Conservation (phyloP, 805 yeast species). For the Yamadazyma laniorum region DNA sequence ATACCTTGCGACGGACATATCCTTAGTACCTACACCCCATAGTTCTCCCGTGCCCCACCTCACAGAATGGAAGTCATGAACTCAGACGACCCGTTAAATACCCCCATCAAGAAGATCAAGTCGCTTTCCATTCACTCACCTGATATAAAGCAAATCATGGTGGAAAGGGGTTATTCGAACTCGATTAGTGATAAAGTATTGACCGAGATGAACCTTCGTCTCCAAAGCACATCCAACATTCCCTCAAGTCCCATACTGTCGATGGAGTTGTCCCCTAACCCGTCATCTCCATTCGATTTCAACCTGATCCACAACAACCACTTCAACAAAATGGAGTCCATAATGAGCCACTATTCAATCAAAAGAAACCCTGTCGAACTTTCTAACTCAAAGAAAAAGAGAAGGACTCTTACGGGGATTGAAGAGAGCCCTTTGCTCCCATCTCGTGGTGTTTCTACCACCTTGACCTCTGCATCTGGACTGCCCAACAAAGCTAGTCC, state of each 20-base stretch:
- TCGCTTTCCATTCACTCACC: slow-evolving; percentile 35
- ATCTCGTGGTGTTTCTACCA: not conserved
- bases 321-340: slow-evolving; percentile 48
- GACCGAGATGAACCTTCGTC: slow-evolving; percentile 42
- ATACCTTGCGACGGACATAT: no score
- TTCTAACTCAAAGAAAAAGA: slow-evolving; percentile 14
- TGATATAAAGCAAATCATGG: slow-evolving; percentile 24
- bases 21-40: no score
- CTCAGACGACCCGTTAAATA: slow-evolving; percentile 23
- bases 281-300: not conserved
- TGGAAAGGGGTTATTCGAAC: slow-evolving; percentile 47
- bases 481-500: slow-evolving; percentile 6
- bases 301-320: slow-evolving; percentile 19
- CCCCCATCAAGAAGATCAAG: slow-evolving; percentile 41
- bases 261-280: slow-evolving; percentile 10
- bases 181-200: slow-evolving; percentile 45
- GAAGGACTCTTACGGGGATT: slow-evolving; percentile 42
- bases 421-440: slow-evolving; percentile 26
- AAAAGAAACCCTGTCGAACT: slow-evolving; percentile 14
- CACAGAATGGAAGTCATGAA: not conserved
- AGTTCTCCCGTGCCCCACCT: no score
- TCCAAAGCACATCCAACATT: slow-evolving; percentile 12
- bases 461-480: not conserved
- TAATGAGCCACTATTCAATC: slow-evolving; percentile 47
- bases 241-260: not conserved